Percentiles rank a stretch among this genome's conserved stretches.
These are phyloP conservation scores for Lactarius sp. DNA, from an alignment of 768 basidiomycete genomes.

Conservation along the genomic window DNA sequence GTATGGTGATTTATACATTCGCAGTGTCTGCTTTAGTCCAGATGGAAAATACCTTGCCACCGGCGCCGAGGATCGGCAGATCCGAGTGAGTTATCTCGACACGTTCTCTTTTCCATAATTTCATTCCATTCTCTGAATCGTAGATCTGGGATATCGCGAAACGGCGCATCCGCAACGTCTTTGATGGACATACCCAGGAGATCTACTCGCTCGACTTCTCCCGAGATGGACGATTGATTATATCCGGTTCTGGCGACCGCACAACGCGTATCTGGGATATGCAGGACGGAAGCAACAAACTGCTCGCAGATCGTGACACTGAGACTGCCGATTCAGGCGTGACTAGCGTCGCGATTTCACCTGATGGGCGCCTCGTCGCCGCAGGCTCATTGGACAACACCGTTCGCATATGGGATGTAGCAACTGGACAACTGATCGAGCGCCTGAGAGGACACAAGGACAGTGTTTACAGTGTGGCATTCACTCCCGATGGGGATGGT, in stretches of 20 bases:
- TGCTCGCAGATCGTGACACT: slow-evolving; percentile 45
- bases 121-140: neutral
- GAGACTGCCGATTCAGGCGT: slow-evolving; percentile 56
- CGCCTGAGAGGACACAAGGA: slow-evolving; percentile 57
- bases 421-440: slow-evolving; percentile 51
- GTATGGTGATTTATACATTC: slow-evolving; percentile 81
- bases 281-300: slow-evolving; percentile 40
- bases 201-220: slow-evolving; percentile 95
- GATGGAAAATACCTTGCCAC: slow-evolving; percentile 70
- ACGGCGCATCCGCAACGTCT: slow-evolving; percentile 71
- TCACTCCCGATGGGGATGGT: slow-evolving; percentile 85
- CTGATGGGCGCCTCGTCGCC: slow-evolving; percentile 54
- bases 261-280: slow-evolving; percentile 60
- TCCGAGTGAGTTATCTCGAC: slow-evolving; percentile 56
- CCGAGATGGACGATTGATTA: slow-evolving; percentile 76
- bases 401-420: slow-evolving; percentile 70
- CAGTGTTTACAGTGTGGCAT: slow-evolving; percentile 68
- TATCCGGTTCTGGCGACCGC: slow-evolving; percentile 83
- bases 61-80: slow-evolving; percentile 87
- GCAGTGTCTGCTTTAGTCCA: slow-evolving; percentile 76
- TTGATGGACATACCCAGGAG: slow-evolving; percentile 88
- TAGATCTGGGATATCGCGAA: slow-evolving; percentile 92
- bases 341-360: slow-evolving; percentile 54
- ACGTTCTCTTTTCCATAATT: neutral
- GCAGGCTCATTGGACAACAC: slow-evolving; percentile 57